Percentiles rank a stretch among this genome's conserved stretches.
These are phyloP conservation scores for Cardamine occulta DNA, from an alignment of 345 rosid genomes.

Conservation along the genomic window DNA sequence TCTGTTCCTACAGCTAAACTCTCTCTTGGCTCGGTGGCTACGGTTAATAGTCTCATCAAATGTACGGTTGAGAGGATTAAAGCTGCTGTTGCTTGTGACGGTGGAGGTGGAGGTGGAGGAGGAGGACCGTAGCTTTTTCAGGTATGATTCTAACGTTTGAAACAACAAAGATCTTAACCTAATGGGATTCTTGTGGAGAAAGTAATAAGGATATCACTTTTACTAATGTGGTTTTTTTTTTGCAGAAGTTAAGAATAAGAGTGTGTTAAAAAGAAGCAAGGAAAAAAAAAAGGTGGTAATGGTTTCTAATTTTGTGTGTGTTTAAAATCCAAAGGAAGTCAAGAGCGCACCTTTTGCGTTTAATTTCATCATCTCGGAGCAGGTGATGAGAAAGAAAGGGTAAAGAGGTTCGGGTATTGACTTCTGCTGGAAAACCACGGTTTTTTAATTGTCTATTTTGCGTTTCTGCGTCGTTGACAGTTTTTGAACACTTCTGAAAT, in stretches of 20 bases:
- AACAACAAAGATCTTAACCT: background rate
- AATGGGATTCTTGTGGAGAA: slow-evolving; percentile 24
- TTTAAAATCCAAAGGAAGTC: slow-evolving; percentile 61
- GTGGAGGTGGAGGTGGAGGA: background rate
- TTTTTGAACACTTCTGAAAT: slow-evolving; percentile 25
- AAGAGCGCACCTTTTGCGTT: slow-evolving; percentile 87
- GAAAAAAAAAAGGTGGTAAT: slow-evolving; percentile 11
- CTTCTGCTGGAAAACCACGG: slow-evolving; percentile 50
- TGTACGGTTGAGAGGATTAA: slow-evolving; percentile 95
- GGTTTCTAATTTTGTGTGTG: slow-evolving; percentile 25
- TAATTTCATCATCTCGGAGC: slow-evolving; percentile 35
- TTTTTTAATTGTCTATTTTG: background rate
- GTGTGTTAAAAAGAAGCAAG: background rate
- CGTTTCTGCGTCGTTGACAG: slow-evolving; percentile 24
- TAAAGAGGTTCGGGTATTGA: slow-evolving; percentile 87
- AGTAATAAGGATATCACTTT: slow-evolving; percentile 13
- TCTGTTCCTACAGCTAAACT: slow-evolving; percentile 92
- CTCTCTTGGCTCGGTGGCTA: slow-evolving; percentile 90
- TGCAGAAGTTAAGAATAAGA: slow-evolving; percentile 27
- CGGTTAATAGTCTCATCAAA: slow-evolving; percentile 89
- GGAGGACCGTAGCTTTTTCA: slow-evolving; percentile 29
- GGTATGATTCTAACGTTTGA: slow-evolving; percentile 16
- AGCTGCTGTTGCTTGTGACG: slow-evolving; percentile 59
- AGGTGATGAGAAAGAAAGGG: slow-evolving; percentile 34
- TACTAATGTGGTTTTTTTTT: background rate